These are phyloP conservation scores for Jamesozyma piceae DNA, from an alignment of 805 yeast species.

Conservation along the genomic window DNA sequence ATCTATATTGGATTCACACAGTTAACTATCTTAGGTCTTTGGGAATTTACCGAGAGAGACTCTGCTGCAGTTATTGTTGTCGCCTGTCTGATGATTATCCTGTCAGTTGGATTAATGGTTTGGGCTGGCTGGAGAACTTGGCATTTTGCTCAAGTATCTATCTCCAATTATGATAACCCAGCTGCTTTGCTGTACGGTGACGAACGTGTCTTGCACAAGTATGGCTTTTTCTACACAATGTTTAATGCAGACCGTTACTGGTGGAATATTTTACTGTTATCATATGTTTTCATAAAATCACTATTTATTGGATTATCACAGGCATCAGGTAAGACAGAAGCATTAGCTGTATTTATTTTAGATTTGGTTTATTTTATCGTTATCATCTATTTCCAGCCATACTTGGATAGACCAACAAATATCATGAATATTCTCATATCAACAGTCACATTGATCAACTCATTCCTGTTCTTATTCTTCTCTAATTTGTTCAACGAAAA, in stretches of 20 bases:
- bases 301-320: constrained; percentile 73
- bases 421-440: constrained; percentile 63
- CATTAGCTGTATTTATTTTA: constrained; percentile 61
- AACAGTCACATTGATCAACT: constrained; percentile 65
- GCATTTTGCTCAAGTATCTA: constrained; percentile 53
- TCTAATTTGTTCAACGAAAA: constrained; percentile 78
- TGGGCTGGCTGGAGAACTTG: constrained; percentile 61
- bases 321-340: constrained; percentile 71
- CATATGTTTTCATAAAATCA: constrained; percentile 56
- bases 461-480: constrained; percentile 78
- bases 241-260: constrained; percentile 72
- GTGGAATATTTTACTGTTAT: constrained; percentile 63
- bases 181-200: constrained; percentile 85
- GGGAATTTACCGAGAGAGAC: constrained; percentile 78
- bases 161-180: constrained; percentile 58
- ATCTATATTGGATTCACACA: constrained; percentile 81
- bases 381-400: constrained; percentile 61
- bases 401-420: constrained; percentile 75
- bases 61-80: constrained; percentile 83
- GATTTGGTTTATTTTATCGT: constrained; percentile 63
- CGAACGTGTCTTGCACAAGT: constrained; percentile 57
- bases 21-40: constrained; percentile 64
- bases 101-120: constrained; percentile 49
- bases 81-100: constrained; percentile 60
- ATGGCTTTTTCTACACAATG: constrained; percentile 86